Evolutionary conservation across 805 yeast genomes (phyloP).

Genomic region (Candida palmyrensis): DNA sequence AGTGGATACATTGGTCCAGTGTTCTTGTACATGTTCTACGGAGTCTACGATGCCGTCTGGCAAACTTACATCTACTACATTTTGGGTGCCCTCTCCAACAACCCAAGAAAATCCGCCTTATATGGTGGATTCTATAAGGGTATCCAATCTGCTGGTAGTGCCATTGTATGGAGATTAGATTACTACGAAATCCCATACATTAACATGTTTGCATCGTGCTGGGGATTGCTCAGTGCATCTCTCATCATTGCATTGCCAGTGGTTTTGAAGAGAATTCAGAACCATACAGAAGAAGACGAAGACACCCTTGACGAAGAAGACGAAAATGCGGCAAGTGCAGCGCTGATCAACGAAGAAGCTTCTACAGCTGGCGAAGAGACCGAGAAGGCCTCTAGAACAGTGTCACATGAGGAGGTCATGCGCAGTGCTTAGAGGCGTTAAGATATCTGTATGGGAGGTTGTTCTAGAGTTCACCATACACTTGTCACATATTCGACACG

Average conservation of each 20-base stretch:
- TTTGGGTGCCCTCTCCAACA: slow-evolving; percentile 55
- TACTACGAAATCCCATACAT: slow-evolving; percentile 33
- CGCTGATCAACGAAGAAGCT: no score
- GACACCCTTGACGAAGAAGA: slow-evolving; percentile 23
- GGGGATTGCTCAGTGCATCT: slow-evolving; percentile 48
- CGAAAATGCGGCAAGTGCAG: slow-evolving; percentile 5
- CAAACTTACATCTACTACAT: slow-evolving; percentile 55
- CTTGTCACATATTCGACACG: no score
- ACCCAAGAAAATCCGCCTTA: slow-evolving; percentile 49
- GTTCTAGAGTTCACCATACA: no score
- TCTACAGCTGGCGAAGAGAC: no score
- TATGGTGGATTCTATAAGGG: slow-evolving; percentile 62
- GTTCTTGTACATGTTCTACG: slow-evolving; percentile 60
- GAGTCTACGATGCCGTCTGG: slow-evolving; percentile 53
- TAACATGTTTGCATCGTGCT: slow-evolving; percentile 42
- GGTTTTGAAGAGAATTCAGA: slow-evolving; percentile 37
- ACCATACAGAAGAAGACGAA: slow-evolving; percentile 34
- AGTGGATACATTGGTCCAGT: slow-evolving; percentile 49
- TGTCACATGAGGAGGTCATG: no score
- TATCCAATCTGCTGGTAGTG: slow-evolving; percentile 60
- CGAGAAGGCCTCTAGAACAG: no score
- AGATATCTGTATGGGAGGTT: no score
- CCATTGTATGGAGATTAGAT: slow-evolving; percentile 55
- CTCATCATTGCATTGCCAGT: slow-evolving; percentile 46
- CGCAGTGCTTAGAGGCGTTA: no score